Evolutionary conservation across 345 rosid genomes (phyloP), one percentile per base, ranked within the genome.

Genomic region (Gossypium turneri): DNA sequence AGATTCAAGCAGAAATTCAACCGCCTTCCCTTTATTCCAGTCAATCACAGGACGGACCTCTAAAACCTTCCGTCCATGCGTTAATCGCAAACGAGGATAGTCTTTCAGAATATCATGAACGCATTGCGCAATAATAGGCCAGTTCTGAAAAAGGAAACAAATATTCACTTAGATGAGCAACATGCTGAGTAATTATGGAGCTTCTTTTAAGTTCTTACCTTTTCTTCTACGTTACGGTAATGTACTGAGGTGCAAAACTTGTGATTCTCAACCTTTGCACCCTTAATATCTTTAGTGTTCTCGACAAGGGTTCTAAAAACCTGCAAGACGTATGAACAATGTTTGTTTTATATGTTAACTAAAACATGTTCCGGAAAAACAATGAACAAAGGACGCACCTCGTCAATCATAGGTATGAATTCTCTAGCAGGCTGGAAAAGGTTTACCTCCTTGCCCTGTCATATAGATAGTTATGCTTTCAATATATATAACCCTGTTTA

Each of bases 11-110:
- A 93, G 83, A 84, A 95, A 95, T 75, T 91, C 90, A 0, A 93
- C 97, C 15, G 98, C 99, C 85, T 93, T 91, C 20, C 99, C 99
- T 79, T 93, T 96, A 72, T 93, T 85, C 99, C 99, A 93, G 71
- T 96, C 92, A 19, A 95, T 91, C 73, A 76, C 86, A 65, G 98
- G 99, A 83, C 99, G 98, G 81, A 95, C 81, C 81, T 95, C 99
- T 87, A 95, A 89, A 87, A 95, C 99, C 85, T 87, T 84, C 86
- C 88, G 84, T 48, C 94, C 92, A 75, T 86, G 98, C 79, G 97
- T 92, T 79, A 88, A 76, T 45, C 84, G 85, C 79, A 94, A 74
- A 70, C 95, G 97, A 80, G 98, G 92, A 74, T 87, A 92, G 70
- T 83, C 90, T 75, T 89, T 90, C 66, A 94, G 72, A 77, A 90